Evolutionary conservation across 1,284 basidiomycete genomes (phyloP).

Genomic region (Fomitopsis pinicola): DNA sequence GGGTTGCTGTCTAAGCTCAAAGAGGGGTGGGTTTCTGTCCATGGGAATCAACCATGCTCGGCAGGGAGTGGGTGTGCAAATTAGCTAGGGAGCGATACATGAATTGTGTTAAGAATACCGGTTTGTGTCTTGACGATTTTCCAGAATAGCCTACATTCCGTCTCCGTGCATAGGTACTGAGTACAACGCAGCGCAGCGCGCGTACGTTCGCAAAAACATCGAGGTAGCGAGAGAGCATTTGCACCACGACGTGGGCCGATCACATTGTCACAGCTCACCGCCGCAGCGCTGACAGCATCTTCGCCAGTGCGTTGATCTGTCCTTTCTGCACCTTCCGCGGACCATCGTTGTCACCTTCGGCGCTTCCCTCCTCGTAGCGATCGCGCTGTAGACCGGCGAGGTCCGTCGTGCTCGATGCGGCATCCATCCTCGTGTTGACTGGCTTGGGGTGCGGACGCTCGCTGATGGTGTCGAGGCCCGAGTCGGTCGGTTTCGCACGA

Average conservation of each 20-base stretch:
- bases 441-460: constrained; percentile 51
- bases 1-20: constrained; percentile 18
- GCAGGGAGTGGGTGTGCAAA: constrained; percentile 15
- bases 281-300: constrained; percentile 77
- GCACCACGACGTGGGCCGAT: neutral
- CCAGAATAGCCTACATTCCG: constrained; percentile 6
- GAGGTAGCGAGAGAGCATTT: neutral
- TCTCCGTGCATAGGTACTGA: constrained; percentile 6
- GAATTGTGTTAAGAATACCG: constrained; percentile 5
- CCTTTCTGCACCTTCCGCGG: constrained; percentile 79
- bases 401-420: constrained; percentile 67
- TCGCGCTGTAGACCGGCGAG: constrained; percentile 46
- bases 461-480: constrained; percentile 62
- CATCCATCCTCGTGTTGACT: constrained; percentile 42
- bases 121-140: constrained; percentile 2
- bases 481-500: constrained; percentile 60
- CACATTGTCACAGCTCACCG: constrained; percentile 35
- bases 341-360: constrained; percentile 17
- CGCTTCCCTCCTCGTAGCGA: constrained; percentile 28
- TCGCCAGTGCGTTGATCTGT: constrained; percentile 78
- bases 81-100: constrained; percentile 15
- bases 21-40: constrained; percentile 14
- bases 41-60: constrained; percentile 11
- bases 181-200: constrained; percentile 6
- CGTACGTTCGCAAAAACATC: constrained; percentile 9